Evolutionary conservation across 345 rosid species (phyloP), one percentile per base, ranked within the genome.

Genomic region (Citropsis articulata): DNA sequence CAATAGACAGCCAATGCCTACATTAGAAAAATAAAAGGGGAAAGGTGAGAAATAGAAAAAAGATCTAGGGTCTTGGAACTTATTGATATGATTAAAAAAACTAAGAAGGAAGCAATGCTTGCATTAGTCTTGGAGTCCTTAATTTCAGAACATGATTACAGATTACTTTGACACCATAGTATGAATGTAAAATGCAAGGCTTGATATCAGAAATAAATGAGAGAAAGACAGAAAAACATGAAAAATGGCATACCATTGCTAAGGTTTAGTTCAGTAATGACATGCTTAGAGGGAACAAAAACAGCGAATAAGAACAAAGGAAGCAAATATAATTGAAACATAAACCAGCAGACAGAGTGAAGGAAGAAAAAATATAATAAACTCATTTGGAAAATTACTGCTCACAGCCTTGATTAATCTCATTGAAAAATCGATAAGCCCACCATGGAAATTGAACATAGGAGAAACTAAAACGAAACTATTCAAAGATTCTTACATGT

Each of bases 401-500:
- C 30, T 31, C 38, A 12, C 28, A 70, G 30, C 27, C 48, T 56
- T 61, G 36, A 21, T 53, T 38, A 67, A 66, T 62, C 14, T 70
- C 83, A 57, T 24, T 66, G 73, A 62, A 24, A 38, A 38, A 30
- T 31, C 25, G 40, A n/a, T 76, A 53, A 24, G 30, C 48, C n/a
- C 68, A 56, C 35, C 53, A 38, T 45, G 55, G 64, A 13, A 36
- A 65, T 73, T 45, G 31, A 42, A 74, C 55, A 10, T 64, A 35
- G 27, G 33, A 74, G 62, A 56, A 78, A 76, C 24, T 60, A 78
- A 78, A 69, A 22, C 59, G 35, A 76, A 21, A 22, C 50, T 35
- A 82, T 38, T 31, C 35, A 48, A 30, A 73, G 73, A 81, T 24
- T 79, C 88, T 85, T 90, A 95, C 98, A 40, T 78, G 89, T 87